Evolutionary conservation across 208 protist genomes (phyloP).

Genomic region (Leishmania major): DNA sequence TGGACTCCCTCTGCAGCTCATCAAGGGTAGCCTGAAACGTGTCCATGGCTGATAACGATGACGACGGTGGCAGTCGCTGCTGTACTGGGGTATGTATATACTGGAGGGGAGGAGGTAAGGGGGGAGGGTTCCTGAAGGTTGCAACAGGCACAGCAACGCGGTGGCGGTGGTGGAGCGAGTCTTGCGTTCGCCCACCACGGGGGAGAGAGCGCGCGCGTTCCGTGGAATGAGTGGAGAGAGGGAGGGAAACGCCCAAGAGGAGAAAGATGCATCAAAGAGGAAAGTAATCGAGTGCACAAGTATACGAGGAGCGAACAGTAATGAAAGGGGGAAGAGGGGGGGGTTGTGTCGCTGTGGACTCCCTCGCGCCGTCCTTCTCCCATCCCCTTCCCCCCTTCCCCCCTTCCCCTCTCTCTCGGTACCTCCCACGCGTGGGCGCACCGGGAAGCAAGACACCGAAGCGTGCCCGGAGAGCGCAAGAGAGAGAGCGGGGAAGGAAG

Average conservation of each 20-base stretch:
- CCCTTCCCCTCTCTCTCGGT: neutral
- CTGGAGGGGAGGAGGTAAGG: neutral
- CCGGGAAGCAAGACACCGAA: neutral
- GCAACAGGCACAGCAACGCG: neutral
- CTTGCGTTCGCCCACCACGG: neutral
- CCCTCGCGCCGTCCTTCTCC: neutral
- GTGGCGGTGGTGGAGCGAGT: neutral
- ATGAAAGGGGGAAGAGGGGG: neutral
- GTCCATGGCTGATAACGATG: conserved; percentile 44
- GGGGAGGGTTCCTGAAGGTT: neutral
- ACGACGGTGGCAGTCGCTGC: neutral
- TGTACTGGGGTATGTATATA: neutral
- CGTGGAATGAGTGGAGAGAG: neutral
- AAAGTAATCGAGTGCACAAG: neutral
- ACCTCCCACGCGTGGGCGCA: neutral
- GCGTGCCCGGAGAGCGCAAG: neutral
- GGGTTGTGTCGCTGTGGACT: neutral
- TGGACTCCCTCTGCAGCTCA: conserved; percentile 62
- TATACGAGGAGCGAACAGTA: neutral
- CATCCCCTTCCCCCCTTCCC: neutral
- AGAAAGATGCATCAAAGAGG: neutral
- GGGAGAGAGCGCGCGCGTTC: neutral
- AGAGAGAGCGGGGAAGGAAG: neutral
- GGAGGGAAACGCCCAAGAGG: neutral
- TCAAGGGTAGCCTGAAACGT: conserved; percentile 47